phyloP scores from a whole-genome alignment of 2,329 filamentous ascomycete species.

The Apiospora sp. region DNA sequence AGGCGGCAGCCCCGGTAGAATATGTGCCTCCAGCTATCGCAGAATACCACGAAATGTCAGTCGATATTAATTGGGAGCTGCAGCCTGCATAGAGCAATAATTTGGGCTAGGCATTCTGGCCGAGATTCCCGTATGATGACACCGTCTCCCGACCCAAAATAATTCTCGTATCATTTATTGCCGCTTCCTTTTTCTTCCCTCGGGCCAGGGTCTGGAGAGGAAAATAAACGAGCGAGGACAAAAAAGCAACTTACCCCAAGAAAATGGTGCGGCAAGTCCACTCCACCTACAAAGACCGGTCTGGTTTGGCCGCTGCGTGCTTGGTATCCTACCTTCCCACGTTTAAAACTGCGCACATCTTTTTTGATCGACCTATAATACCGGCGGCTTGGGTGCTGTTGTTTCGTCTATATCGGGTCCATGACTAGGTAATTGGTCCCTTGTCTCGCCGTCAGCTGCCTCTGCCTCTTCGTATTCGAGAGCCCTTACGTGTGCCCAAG shows the following conservation, averaged over 20 bases:
- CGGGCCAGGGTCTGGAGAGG: not conserved
- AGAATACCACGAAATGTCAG: not conserved
- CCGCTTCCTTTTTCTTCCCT: not conserved
- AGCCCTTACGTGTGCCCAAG: constrained; percentile 4
- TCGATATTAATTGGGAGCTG: constrained; percentile 15
- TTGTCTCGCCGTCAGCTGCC: not conserved
- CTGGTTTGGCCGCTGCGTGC: not conserved
- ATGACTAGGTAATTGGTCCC: not conserved
- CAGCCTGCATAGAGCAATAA: not conserved
- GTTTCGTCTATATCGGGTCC: constrained; percentile 1
- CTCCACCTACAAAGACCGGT: constrained; percentile 16
- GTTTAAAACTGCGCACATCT: not conserved
- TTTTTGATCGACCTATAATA: not conserved
- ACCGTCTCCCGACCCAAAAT: not conserved
- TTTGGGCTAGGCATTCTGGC: not conserved
- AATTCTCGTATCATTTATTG: not conserved
- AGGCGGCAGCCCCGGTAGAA: not conserved
- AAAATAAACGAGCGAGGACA: not conserved
- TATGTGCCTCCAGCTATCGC: not conserved
- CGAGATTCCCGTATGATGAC: not conserved
- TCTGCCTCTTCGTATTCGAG: not conserved
- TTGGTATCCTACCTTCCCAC: not conserved
- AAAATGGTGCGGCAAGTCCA: constrained; percentile 11
- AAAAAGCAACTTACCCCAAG: not conserved
- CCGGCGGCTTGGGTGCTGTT: not conserved